Conservation (phyloP, 805 yeast species). For the Ogataea siamensis region DNA sequence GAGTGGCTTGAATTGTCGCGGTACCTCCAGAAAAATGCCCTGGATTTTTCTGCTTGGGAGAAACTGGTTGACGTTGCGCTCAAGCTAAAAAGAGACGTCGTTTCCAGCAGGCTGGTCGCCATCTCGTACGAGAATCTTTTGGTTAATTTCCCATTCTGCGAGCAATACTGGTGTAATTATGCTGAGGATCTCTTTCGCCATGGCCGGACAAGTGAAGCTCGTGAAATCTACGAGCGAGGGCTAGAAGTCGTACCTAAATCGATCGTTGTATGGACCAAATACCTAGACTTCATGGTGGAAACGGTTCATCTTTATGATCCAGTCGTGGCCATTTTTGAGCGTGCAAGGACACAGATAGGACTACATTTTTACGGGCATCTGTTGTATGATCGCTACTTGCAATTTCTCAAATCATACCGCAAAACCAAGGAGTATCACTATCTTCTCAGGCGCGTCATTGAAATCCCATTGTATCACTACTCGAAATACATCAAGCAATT, state of each 20-base stretch:
- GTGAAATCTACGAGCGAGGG: constrained; percentile 38
- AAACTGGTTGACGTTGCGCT: constrained; percentile 3
- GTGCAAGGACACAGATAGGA: constrained; percentile 50
- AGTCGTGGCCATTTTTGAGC: constrained; percentile 41
- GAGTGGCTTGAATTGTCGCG: constrained; percentile 13
- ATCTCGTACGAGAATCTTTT: constrained; percentile 43
- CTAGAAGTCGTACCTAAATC: constrained; percentile 43
- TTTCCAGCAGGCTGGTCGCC: constrained; percentile 36
- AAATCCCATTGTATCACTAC: constrained; percentile 56
- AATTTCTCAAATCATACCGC: constrained; percentile 36
- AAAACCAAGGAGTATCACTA: constrained; percentile 35
- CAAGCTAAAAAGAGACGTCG: constrained; percentile 1
- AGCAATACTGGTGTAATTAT: constrained; percentile 57
- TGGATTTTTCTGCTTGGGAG: constrained; percentile 8
- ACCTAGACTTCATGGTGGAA: constrained; percentile 39
- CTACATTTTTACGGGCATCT: constrained; percentile 48
- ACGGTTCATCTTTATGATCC: constrained; percentile 33
- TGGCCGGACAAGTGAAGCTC: constrained; percentile 41
- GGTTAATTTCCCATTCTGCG: constrained; percentile 46
- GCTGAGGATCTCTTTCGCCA: constrained; percentile 47
- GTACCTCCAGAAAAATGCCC: constrained; percentile 8
- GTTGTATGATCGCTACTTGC: constrained; percentile 50
- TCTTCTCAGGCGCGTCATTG: constrained; percentile 48
- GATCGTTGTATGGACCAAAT: constrained; percentile 50
- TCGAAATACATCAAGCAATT: constrained; percentile 43